Evolutionary conservation across 805 yeast genomes (phyloP).

Genomic region (Priceomyces melissophilus): DNA sequence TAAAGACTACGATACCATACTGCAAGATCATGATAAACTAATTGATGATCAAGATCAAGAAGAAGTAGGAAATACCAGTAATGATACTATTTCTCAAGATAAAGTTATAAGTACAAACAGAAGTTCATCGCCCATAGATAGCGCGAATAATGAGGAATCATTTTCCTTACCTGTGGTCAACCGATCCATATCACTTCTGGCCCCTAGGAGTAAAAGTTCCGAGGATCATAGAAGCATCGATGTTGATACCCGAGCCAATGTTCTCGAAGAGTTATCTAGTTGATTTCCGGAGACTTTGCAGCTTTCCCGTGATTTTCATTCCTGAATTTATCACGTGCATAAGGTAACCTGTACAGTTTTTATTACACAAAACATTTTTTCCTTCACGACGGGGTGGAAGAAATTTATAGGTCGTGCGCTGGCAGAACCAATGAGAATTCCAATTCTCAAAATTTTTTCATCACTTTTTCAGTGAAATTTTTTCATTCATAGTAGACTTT

Average conservation of each 20-base stretch:
- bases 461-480: constrained; percentile 1
- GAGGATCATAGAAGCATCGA: not conserved
- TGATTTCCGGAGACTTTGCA: too few relatives aligned
- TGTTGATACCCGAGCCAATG: not conserved
- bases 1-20: not conserved
- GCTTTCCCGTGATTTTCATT: too few relatives aligned
- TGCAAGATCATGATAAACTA: not conserved
- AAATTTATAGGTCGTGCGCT: not conserved
- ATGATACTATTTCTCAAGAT: too few relatives aligned
- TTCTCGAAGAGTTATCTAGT: constrained; percentile 1
- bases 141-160: constrained; percentile 41
- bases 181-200: constrained; percentile 14
- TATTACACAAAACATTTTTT: not conserved
- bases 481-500: not conserved
- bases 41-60: not conserved
- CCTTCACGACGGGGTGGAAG: too few relatives aligned
- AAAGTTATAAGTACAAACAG: too few relatives aligned
- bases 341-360: not conserved
- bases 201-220: constrained; percentile 1
- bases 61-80: too few relatives aligned
- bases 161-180: constrained; percentile 47
- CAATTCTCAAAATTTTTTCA: not conserved
- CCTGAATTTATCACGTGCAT: too few relatives aligned
- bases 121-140: not conserved
- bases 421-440: not conserved